phyloP scores from a whole-genome alignment of 1,139 yeast genomes.

The Candida neerlandica region DNA sequence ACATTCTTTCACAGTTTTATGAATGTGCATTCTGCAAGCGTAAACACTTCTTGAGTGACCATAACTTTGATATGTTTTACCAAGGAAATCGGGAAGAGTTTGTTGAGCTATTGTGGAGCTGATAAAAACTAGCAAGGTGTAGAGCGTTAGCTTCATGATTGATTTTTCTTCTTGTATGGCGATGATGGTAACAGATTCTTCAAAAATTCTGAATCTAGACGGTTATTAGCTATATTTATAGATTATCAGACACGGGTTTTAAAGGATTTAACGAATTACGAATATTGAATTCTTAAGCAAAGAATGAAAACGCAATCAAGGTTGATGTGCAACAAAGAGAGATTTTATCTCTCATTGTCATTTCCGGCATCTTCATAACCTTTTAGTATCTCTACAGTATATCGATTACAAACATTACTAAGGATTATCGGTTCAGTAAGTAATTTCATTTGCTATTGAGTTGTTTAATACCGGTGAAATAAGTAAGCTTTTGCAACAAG shows the following conservation, averaged over 20 bases:
- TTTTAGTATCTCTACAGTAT: background rate
- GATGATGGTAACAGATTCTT: background rate
- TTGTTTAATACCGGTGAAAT: background rate
- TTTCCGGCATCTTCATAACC: background rate
- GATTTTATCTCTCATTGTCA: background rate
- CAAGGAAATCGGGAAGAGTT: conserved; percentile 1
- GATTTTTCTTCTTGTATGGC: background rate
- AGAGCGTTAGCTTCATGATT: conserved; percentile 1
- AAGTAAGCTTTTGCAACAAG: conserved; percentile 3
- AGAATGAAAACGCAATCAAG: background rate
- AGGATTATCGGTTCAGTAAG: background rate
- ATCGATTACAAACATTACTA: background rate
- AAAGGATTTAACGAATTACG: background rate
- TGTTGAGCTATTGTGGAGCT: conserved; percentile 1
- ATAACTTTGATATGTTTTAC: conserved; percentile 7
- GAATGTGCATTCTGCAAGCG: conserved; percentile 9
- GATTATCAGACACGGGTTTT: background rate
- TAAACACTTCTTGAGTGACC: conserved; percentile 4
- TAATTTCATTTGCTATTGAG: background rate
- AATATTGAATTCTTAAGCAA: background rate
- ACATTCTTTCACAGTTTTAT: conserved; percentile 18
- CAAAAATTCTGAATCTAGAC: background rate
- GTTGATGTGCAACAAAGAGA: background rate
- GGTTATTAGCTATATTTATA: background rate
- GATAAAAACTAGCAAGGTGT: background rate